Base-by-base conservation (phyloP, 495 filamentous ascomycete species). In the Trichoderma gamsii region DNA sequence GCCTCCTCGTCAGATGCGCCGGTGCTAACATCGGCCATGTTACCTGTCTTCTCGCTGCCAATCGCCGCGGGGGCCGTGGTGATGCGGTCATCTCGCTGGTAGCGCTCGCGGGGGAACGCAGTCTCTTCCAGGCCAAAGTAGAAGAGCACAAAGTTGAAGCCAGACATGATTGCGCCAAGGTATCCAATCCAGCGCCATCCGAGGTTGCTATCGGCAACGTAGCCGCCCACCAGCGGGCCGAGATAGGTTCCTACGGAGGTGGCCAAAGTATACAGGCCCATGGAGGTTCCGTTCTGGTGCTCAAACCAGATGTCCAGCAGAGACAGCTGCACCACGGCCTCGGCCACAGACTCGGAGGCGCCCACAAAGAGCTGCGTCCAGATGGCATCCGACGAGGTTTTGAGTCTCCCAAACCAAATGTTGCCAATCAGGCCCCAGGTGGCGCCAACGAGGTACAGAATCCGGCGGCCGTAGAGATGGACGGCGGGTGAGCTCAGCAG, bases 181-280 rank as follows among this genome's bases (percentile, higher is more conserved):
- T 61, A 61, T 32, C 56, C 56, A 32, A 61, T 61, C 56, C 56
- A 61, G 56, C 56, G 56, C 56, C 56, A 61, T 15, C 56, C 56
- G 15, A 61, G 27, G 13, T 21, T 61, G 56, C 56, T 61, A 6
- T 61, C 56, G 25, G 56, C 56, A 21, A 61, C 9, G 25, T 61
- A 61, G 56, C 56, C 56, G 56, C 56, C 56, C 0, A 61, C 16
- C 25, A 61, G 29, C 25, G 56, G 56, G 27, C 56, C 56, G 2
- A 61, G 56, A 32, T 61, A 61, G 8, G 56, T 61, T 35, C 56
- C 56, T 23, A 61, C 56, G 9, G 56, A 61, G 25, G 56, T 61
- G 56, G 56, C 56, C 56, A 61, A 32, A 9, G 56, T 61, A 11
- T 61, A 61, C 56, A 61, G 7, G 15, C 56, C 56, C 56, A 61